phyloP scores from a whole-genome alignment of 495 filamentous ascomycete genomes.

The Podospora pseudocomata region DNA sequence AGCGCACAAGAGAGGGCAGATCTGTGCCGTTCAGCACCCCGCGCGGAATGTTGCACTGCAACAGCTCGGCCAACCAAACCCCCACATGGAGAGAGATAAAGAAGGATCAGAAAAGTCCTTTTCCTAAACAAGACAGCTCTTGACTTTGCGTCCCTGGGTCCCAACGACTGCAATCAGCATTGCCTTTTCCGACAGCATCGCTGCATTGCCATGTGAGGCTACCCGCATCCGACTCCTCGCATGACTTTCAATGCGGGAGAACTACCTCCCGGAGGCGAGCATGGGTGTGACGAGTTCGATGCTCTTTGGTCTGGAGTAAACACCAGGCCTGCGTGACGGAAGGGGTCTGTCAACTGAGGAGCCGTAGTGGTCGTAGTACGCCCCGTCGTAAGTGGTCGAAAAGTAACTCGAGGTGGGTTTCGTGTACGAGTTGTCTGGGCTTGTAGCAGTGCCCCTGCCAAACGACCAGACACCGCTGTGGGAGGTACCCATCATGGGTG shows the following conservation, averaged over 20 bases:
- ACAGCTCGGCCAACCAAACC: background rate
- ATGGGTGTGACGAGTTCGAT: conserved; percentile 51
- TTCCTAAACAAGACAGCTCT: background rate
- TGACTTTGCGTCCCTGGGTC: background rate
- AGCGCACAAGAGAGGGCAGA: background rate
- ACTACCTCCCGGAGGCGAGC: conserved; percentile 36
- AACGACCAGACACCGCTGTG: conserved; percentile 44
- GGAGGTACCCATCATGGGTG: conserved; percentile 32
- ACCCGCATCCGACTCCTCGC: background rate
- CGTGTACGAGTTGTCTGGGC: conserved; percentile 46
- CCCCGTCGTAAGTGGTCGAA: conserved; percentile 47
- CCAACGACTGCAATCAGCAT: background rate
- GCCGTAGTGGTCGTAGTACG: conserved; percentile 36
- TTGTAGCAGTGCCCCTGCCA: conserved; percentile 41
- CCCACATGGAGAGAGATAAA: background rate
- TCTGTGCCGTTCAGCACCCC: background rate
- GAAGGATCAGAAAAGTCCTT: background rate
- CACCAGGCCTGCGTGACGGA: conserved; percentile 40
- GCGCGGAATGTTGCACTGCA: conserved; percentile 2
- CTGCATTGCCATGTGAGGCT: background rate
- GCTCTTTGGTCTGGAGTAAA: conserved; percentile 49
- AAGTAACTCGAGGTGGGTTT: conserved; percentile 35
- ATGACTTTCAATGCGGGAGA: background rate
- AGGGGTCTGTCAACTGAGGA: conserved; percentile 42
- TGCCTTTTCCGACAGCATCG: conserved; percentile 2